phyloP scores from a whole-genome alignment of 2,329 filamentous ascomycete species.

The Ceratocystis harringtonii region DNA sequence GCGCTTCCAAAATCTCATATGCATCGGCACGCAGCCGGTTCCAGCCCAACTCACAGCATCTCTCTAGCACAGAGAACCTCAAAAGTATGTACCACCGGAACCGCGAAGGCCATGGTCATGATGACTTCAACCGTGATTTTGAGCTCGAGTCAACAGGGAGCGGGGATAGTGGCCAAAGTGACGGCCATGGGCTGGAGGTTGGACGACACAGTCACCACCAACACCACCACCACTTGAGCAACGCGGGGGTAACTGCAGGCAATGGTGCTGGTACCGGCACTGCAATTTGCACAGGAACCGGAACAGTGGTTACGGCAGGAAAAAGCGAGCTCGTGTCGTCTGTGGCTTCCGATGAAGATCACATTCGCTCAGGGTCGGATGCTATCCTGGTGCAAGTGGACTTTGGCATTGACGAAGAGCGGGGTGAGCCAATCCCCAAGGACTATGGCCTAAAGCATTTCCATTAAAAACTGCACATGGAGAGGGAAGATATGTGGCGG shows the following conservation, averaged over 20 bases:
- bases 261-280: not conserved
- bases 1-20: slow-evolving; percentile 16
- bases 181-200: not conserved
- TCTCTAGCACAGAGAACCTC: slow-evolving; percentile 17
- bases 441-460: slow-evolving; percentile 14
- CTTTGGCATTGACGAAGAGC: slow-evolving; percentile 25
- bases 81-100: slow-evolving; percentile 13
- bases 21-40: slow-evolving; percentile 23
- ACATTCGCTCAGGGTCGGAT: slow-evolving; percentile 18
- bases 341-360: slow-evolving; percentile 16
- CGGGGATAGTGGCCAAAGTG: slow-evolving; percentile 2
- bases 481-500: not conserved
- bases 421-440: slow-evolving; percentile 11
- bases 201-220: not conserved
- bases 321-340: slow-evolving; percentile 20
- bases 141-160: slow-evolving; percentile 15
- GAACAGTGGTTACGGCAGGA: slow-evolving; percentile 10
- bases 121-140: slow-evolving; percentile 7
- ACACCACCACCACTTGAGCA: not conserved
- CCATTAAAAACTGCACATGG: not conserved
- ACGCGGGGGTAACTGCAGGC: not conserved
- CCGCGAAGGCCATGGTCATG: not conserved
- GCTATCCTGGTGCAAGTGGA: slow-evolving; percentile 27
- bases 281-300: not conserved
- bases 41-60: slow-evolving; percentile 23